These are phyloP conservation scores for Asterochloris erici DNA, from an alignment of 139 green algal genomes.

Conservation along the genomic window DNA sequence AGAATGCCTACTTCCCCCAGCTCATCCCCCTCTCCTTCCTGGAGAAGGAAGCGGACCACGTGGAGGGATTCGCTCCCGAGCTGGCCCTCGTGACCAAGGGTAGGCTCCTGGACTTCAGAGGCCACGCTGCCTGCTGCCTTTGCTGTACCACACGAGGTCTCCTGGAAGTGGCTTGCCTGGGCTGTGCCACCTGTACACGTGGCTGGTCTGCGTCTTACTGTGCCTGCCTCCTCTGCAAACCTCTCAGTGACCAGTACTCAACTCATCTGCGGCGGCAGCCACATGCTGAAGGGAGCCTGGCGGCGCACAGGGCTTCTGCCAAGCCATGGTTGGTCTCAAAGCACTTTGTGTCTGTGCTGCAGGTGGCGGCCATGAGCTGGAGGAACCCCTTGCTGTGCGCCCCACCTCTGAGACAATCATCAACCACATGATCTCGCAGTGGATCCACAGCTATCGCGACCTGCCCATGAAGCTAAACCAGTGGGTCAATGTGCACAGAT, in stretches of 20 bases:
- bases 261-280: no score
- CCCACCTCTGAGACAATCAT: conserved; percentile 98
- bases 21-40: conserved; percentile 99
- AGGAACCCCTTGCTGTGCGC: conserved; percentile 96
- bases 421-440: conserved; percentile 98
- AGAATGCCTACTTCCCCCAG: conserved; percentile 98
- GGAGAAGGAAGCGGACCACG: conserved; percentile 95
- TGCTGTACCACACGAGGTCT: no score
- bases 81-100: conserved; percentile 89
- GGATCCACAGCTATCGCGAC: conserved; percentile 87
- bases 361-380: conserved; percentile 93
- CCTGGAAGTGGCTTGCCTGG: no score
- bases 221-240: no score
- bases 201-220: no score
- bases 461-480: conserved; percentile 97
- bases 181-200: no score
- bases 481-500: conserved; percentile 98
- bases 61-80: conserved; percentile 99
- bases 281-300: no score
- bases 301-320: no score
- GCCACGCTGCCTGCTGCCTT: no score
- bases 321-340: background rate
- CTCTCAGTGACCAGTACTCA: no score
- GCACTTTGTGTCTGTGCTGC: background rate
- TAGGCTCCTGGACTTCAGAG: no score